Evolutionary conservation across 192 early-diverging fungal genomes (phyloP).

Genomic region (Backusella luteola): DNA sequence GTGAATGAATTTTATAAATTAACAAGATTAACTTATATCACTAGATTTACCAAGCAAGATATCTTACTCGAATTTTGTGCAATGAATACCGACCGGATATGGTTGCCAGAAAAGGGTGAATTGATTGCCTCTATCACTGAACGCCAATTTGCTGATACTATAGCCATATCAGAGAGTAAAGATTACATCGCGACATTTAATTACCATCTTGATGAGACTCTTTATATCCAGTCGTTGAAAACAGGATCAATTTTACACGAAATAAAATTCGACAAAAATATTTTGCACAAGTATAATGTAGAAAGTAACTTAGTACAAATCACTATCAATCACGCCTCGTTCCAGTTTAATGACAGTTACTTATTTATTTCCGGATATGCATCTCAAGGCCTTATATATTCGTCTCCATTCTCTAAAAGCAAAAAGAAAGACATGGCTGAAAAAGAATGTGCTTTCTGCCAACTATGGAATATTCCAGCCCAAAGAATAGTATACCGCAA

Average conservation of each 20-base stretch:
- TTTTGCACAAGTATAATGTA: no score
- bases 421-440: no score
- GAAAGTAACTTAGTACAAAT: no score
- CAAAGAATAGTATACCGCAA: not conserved
- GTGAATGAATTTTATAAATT: no score
- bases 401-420: no score
- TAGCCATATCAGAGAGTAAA: no score
- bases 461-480: not conserved
- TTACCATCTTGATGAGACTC: no score
- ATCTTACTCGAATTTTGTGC: not conserved
- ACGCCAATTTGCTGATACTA: no score
- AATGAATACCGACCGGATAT: not conserved
- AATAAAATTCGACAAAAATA: not conserved
- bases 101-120: not conserved
- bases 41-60: not conserved
- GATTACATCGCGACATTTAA: not conserved
- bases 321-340: no score
- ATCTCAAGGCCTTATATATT: no score
- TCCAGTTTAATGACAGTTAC: no score
- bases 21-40: not conserved
- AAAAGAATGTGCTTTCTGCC: not conserved
- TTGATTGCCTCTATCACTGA: not conserved
- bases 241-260: not conserved
- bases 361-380: no score
- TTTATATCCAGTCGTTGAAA: not conserved